Evolutionary conservation across 2,329 filamentous ascomycete genomes (phyloP), one percentile per base, ranked within the genome.

Genomic region (Botrytis deweyae): DNA sequence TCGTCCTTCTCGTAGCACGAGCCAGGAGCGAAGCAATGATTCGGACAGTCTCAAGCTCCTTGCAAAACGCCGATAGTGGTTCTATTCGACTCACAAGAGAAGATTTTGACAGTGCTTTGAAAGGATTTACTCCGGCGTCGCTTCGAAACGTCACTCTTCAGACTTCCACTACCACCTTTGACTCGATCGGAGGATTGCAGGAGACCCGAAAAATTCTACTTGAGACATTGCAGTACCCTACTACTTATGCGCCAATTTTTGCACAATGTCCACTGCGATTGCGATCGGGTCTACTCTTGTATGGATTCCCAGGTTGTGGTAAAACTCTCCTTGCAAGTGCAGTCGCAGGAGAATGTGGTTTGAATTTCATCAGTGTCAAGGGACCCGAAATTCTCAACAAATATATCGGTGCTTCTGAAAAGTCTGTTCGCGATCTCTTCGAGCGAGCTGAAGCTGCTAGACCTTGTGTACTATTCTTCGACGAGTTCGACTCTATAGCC

Each of bases 311-410:
- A 0, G 96, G 96, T 3, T 98, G 96, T 80, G 97, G 97, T 75
- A 99, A 99, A 84, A 99, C 96, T 0, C 87, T 99, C 14, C 89
- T 99, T 16, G 96, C 97, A 33, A 97, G 93, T 74, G 96, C 96
- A 0, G 95, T 99, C n/a, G 96, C 97, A 20, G 95, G 95, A 73
- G 96, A 99, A 84, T 98, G 95, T 80, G 95, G 95, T 0, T 90
- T 99, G 75, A 99, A 99, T 83, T 99, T 99, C 83, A 99, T 99
- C 83, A 95, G 92, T 59, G 96, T 99, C 80, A 99, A 99, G 84
- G 96, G 96, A 0, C 96, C 96, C 0, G 97, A 99, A 82, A 98
- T 99, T 74, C 85, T 99, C 72, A 99, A 99, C 86, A 99, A 99
- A 84, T 99, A 99, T 82, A 99, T 99, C 74, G 96, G 96, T 80